Percentiles rank a stretch among this genome's conserved stretches.
These are phyloP conservation scores for Mucor piriformis DNA, from an alignment of 371 early-diverging fungal species.

Conservation along the genomic window DNA sequence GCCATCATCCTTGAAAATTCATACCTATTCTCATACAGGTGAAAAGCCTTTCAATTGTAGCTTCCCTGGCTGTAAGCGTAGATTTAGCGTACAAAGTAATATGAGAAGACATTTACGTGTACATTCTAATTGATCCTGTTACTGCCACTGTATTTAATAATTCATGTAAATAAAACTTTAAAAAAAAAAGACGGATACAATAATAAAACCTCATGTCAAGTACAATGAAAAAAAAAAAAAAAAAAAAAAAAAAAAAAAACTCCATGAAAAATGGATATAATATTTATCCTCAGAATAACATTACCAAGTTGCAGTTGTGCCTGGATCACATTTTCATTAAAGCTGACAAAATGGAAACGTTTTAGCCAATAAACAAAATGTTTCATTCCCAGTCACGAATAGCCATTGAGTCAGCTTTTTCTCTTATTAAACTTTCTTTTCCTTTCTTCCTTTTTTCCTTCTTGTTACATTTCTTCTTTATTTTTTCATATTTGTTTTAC, in stretches of 20 bases:
- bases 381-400: constrained; percentile 1
- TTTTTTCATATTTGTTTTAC: not conserved
- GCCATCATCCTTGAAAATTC: constrained; percentile 69
- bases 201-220: too few species aligned
- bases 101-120: constrained; percentile 67
- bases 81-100: constrained; percentile 75
- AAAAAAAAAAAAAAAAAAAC: not conserved
- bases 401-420: not conserved
- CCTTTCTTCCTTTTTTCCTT: not conserved
- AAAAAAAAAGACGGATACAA: too few species aligned
- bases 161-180: too few species aligned
- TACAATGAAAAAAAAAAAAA: too few species aligned
- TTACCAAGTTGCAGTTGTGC: not conserved
- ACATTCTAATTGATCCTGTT: constrained; percentile 24
- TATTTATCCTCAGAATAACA: not conserved
- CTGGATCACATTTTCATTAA: not conserved
- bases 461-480: not conserved
- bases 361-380: not conserved
- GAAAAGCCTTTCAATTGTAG: constrained; percentile 71
- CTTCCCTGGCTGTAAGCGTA: constrained; percentile 60
- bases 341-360: constrained; percentile 1
- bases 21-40: constrained; percentile 73
- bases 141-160: not conserved
- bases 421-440: not conserved
- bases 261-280: not conserved